phyloP scores from a whole-genome alignment of 2,329 filamentous ascomycete genomes.

The Colletotrichum somersetense region DNA sequence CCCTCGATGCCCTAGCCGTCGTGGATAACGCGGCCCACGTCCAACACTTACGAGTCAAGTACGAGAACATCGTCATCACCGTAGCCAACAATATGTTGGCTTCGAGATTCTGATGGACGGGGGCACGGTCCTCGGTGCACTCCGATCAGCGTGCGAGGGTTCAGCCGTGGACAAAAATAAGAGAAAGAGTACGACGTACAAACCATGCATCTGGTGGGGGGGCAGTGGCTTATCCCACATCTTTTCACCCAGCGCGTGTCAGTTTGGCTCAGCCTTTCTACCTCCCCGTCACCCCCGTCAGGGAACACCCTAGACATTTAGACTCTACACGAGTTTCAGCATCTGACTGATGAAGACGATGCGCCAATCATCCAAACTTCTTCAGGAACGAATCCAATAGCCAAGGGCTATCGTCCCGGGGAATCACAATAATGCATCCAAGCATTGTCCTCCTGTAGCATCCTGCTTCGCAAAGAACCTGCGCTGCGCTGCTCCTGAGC shows the following conservation, averaged over 20 bases:
- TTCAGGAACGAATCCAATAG: background rate
- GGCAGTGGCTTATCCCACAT: background rate
- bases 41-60: slow-evolving; percentile 28
- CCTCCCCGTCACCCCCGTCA: slow-evolving; percentile 7
- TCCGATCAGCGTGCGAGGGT: slow-evolving; percentile 14
- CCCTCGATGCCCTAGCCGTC: background rate
- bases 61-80: slow-evolving; percentile 29
- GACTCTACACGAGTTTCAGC: slow-evolving; percentile 36
- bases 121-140: slow-evolving; percentile 18
- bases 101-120: slow-evolving; percentile 22
- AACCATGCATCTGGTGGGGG: background rate
- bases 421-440: slow-evolving; percentile 18
- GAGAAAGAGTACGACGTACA: background rate
- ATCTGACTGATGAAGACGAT: slow-evolving; percentile 16
- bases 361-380: slow-evolving; percentile 37
- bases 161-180: slow-evolving; percentile 13
- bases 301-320: slow-evolving; percentile 21
- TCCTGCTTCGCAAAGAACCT: slow-evolving; percentile 17
- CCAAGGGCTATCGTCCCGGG: slow-evolving; percentile 24
- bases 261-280: slow-evolving; percentile 20
- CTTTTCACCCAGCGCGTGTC: background rate
- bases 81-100: background rate
- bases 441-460: background rate
- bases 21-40: background rate
- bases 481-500: slow-evolving; percentile 6